Conservation (phyloP, 495 filamentous ascomycete species). For the Tuber calosporum region DNA sequence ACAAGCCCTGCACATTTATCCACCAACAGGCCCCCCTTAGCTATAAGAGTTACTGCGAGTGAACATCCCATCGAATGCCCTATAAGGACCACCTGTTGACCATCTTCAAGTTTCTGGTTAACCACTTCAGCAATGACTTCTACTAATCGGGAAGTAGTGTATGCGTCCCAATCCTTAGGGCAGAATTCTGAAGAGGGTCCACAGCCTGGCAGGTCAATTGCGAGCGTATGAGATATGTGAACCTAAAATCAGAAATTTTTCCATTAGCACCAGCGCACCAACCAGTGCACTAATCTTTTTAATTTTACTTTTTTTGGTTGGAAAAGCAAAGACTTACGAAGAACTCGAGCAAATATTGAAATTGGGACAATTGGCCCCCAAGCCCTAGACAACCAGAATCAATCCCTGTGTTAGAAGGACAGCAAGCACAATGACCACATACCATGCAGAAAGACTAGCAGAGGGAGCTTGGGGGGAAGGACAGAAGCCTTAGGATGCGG, state of each 20-base stretch:
- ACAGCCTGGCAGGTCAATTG: constrained; percentile 84
- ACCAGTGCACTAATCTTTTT: not conserved
- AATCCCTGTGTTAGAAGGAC: not conserved
- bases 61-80: constrained; percentile 86
- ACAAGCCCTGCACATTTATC: constrained; percentile 66
- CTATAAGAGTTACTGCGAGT: constrained; percentile 65
- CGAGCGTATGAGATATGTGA: constrained; percentile 78
- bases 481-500: constrained; percentile 72
- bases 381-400: constrained; percentile 45
- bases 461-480: constrained; percentile 67
- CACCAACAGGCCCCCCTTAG: constrained; percentile 49
- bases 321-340: constrained; percentile 44
- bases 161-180: constrained; percentile 67
- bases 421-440: constrained; percentile 10
- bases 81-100: constrained; percentile 70
- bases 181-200: constrained; percentile 63
- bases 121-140: constrained; percentile 69
- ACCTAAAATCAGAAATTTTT: constrained; percentile 42
- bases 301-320: not conserved
- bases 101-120: constrained; percentile 56
- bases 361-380: constrained; percentile 82
- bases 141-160: constrained; percentile 65
- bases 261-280: constrained; percentile 12
- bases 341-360: constrained; percentile 71
- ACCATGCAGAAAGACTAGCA: constrained; percentile 86